Base-by-base conservation (phyloP, 768 basidiomycete species). In the Suillus placidus region DNA sequence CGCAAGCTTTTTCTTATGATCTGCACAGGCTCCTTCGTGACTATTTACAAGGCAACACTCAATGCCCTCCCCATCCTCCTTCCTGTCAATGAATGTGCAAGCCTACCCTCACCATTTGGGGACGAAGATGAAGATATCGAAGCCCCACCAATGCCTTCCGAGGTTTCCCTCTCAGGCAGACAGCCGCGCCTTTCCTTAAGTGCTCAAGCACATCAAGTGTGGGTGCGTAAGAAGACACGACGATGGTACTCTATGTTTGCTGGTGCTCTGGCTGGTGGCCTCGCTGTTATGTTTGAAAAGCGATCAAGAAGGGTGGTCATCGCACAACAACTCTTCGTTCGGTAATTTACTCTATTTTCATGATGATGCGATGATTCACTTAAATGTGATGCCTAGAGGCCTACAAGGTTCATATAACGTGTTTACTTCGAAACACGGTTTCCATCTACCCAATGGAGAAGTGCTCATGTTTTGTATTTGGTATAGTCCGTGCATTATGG, bases 351-450 rank as follows among this genome's bases (percentile, higher is more conserved):
- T 30, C 45, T 61, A 7, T 45, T 6, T 20, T 37, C 4, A n/a
- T 20, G 35, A 38, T 37, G 6, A 14, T 30, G 32, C 37, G 18
- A 43, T 34, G 58, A 14, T 42, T 38, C 13, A 23, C 38, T 52
- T 30, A 23, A 35, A 23, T 38, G 14, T 16, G 13, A 26, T 62
- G 37, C 60, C 32, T 62, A 94, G 95, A 56, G 95, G 96, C 3
- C 80, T 98, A 8, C 96, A 98, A 76, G 95, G 94, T 2, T 87
- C 89, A 1, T 97, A 92, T 74, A 97, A 96, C 71, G 84, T 87
- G 9, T 89, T 88, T 70, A 87, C 93, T 1, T 82, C 83, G 2
- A 86, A 85, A 69, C 85, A 85, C 37, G 87, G 87, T 37, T 82
- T 95, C 52, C 80, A 79, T 52, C 82, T 98, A 18, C 95, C 95